Conservation (phyloP, 495 filamentous ascomycete genomes). For the Neurospora sp. region DNA sequence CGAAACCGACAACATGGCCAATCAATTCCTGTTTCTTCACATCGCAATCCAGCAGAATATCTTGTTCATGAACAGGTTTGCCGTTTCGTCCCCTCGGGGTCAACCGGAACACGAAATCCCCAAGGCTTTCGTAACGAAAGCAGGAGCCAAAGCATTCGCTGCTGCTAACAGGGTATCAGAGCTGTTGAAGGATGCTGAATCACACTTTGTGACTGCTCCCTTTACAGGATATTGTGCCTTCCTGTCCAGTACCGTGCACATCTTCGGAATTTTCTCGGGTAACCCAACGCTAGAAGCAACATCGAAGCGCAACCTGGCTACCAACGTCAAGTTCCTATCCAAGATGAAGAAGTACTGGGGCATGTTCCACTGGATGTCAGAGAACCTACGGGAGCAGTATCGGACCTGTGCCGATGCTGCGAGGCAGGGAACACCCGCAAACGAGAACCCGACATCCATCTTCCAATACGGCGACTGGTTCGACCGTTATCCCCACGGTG, state of each 20-base stretch:
- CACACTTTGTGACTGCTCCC: conserved; percentile 74
- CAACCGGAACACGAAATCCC: conserved; percentile 66
- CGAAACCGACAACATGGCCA: conserved; percentile 72
- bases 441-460: conserved; percentile 50
- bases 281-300: conserved; percentile 63
- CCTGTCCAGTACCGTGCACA: conserved; percentile 81
- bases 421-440: conserved; percentile 38
- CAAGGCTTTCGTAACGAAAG: conserved; percentile 66
- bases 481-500: conserved; percentile 85
- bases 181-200: conserved; percentile 68
- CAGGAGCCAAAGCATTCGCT: conserved; percentile 65
- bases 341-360: conserved; percentile 98
- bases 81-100: conserved; percentile 61
- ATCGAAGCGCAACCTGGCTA: conserved; percentile 78
- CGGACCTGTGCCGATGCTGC: conserved; percentile 74
- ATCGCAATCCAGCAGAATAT: conserved; percentile 82
- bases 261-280: conserved; percentile 78
- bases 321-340: conserved; percentile 79
- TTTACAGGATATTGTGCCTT: conserved; percentile 95
- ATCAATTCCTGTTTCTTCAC: conserved; percentile 92
- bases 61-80: conserved; percentile 83
- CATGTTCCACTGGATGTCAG: conserved; percentile 92
- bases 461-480: conserved; percentile 99
- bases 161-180: conserved; percentile 86
- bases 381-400: conserved; percentile 87